Base-by-base conservation (phyloP, 345 rosid species). In the Arabis hirsuta region DNA sequence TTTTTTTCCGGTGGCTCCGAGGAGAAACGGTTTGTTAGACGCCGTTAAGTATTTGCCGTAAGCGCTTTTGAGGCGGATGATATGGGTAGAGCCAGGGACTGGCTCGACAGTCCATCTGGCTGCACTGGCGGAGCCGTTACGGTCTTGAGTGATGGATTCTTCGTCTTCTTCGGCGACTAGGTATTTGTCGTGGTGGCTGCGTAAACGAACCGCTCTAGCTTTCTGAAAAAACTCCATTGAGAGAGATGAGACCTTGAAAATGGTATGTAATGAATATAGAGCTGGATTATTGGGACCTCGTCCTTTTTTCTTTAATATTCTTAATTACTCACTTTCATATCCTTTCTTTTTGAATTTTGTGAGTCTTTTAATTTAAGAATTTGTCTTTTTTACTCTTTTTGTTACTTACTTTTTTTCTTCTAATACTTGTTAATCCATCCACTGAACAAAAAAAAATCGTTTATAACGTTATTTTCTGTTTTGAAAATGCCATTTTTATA, bases 111-210 rank as follows among this genome's bases (percentile, higher is more conserved):
- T 82, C 97, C 97, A 93, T 45, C 52, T 81, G 3, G 89, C 96
- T 55, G 52, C 82, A 22, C 75, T 79, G 45, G 87, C 55, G 19
- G 87, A 77, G 11, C 99, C 97, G 58, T 84, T 83, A 2, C 96
- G 84, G 38, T 84, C 88, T 69, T 91, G 93, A 22, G 78, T 72
- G 4, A 91, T 88, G 22, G 85, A 73, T 62, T 88, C 96, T 78
- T 91, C 86, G 74, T 91, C 90, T 7, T 86, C 95, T 14, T 86
- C 87, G 0, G 96, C 97, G 1, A 82, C 1, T 0, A 94, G 81
- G 78, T 74, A 94, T 76, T 91, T 91, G 80, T 84, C 93, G 65
- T 88, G 99, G 79, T 85, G 87, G 83, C 93, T 85, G 10, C 89
- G 80, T 12, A 91, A 73, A 24, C 96, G 91, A 55, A 94, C 91